phyloP scores from a whole-genome alignment of 2,329 filamentous ascomycete species.

The Colletotrichum abscissum region DNA sequence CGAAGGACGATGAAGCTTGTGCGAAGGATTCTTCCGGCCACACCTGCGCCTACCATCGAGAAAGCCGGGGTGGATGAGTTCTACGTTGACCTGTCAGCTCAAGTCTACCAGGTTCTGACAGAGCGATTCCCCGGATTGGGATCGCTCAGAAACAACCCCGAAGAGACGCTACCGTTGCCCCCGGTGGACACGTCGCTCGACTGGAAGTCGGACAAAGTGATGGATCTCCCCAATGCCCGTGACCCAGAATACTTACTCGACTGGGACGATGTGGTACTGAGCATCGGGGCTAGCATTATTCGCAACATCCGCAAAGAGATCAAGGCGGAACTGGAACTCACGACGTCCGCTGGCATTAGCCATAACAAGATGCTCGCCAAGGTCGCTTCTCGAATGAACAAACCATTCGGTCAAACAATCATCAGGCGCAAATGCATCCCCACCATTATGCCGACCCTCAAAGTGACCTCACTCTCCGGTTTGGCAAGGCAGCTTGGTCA shows the following conservation, averaged over 20 bases:
- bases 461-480: background rate
- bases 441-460: background rate
- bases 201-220: background rate
- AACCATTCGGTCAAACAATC: background rate
- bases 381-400: background rate
- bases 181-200: background rate
- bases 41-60: conserved; percentile 81
- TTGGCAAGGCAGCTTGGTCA: background rate
- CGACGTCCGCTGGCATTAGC: background rate
- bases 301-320: background rate
- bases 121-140: background rate
- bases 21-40: conserved; percentile 59
- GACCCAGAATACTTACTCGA: background rate
- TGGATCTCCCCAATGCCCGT: background rate
- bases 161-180: background rate
- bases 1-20: background rate
- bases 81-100: background rate
- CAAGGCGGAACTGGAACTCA: background rate
- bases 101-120: background rate
- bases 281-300: background rate
- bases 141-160: background rate
- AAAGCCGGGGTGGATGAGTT: background rate
- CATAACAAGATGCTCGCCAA: background rate
- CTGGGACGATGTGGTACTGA: background rate
- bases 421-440: background rate